Base-by-base conservation (phyloP, 148 eudicot species). In the Selenicereus undatus region DNA sequence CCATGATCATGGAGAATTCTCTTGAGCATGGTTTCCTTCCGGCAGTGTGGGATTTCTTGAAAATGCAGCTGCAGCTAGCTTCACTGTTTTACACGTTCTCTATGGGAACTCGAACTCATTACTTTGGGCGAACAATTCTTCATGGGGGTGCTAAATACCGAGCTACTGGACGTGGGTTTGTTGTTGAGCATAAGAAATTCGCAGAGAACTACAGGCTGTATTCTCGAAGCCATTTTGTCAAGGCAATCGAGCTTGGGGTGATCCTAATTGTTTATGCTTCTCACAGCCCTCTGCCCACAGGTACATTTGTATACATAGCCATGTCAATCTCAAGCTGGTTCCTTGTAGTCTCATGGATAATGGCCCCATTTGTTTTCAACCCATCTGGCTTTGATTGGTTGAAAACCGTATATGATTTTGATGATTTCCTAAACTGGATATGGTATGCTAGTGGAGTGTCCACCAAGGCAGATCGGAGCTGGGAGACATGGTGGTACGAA, bases 401-500 rank as follows among this genome's bases (percentile, higher is more conserved):
- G 74, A 93, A 95, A 76, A 92, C 98, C 0, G 98, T 95, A 17
- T 91, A 95, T 48, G 98, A 95, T 52, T 95, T 93, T 65, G 90
- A 91, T 18, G 97, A 90, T 79, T 95, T 95, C 75, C 84, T 95
- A 71, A 88, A 83, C 50, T 95, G 98, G 98, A 76, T 95, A 80
- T 95, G 96, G 94, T 89, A 79, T 77, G 90, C 80, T 20, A 89
- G 93, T 69, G 98, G 98, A 29, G 89, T 91, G 75, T 88, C 92
- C 22, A 89, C 86, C 11, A 91, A 87, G 86, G 92, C 97, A 13
- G 98, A 95, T 26, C 83, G 86, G 80, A 91, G 98, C 84, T 95
- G 98, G 98, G 98, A 95, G 87, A 92, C 94, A 12, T 95, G 98
- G 98, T 95, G 98, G 98, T 91, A 91, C 64, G 98, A 95, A 82